Percentiles rank a stretch among this genome's conserved stretches.
These are phyloP conservation scores for Pseudozyma flocculosa DNA, from an alignment of 1,284 basidiomycete species.

Conservation along the genomic window DNA sequence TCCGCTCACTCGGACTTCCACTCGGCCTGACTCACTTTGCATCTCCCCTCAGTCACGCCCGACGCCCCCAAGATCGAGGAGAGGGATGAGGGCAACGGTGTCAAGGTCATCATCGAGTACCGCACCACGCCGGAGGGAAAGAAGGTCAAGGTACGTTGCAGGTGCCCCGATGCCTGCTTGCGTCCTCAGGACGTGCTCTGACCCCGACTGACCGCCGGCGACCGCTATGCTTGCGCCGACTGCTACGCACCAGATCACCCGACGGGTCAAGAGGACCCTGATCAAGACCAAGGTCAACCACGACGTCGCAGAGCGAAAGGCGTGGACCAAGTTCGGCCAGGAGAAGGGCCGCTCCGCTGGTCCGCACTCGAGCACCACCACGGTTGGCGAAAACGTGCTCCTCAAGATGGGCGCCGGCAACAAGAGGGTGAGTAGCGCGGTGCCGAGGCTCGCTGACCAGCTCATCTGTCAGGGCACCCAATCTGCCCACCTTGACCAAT, in stretches of 20 bases:
- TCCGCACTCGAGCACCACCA: slow-evolving; percentile 82
- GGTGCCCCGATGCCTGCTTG: too few relatives aligned
- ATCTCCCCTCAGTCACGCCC: slow-evolving; percentile 2
- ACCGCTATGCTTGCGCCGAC: too few relatives aligned
- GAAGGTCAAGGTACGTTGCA: slow-evolving; percentile 74
- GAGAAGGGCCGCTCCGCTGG: slow-evolving; percentile 86
- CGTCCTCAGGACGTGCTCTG: too few relatives aligned
- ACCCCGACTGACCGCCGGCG: too few relatives aligned
- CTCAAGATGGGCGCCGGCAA: slow-evolving; percentile 79
- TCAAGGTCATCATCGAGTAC: slow-evolving; percentile 82
- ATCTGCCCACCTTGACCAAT: too few relatives aligned
- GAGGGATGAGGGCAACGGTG: slow-evolving; percentile 83
- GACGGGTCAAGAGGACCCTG: slow-evolving; percentile 80
- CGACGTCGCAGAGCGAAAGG: slow-evolving; percentile 86
- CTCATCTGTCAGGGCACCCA: too few relatives aligned
- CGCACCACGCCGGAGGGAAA: slow-evolving; percentile 86
- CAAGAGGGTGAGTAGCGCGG: slow-evolving; percentile 23
- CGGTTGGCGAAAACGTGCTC: slow-evolving; percentile 85
- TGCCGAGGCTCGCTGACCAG: too few relatives aligned
- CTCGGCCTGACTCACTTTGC: neutral
- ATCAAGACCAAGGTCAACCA: slow-evolving; percentile 93
- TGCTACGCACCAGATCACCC: slow-evolving; percentile 67
- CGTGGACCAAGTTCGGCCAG: slow-evolving; percentile 89
- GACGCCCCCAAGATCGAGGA: slow-evolving; percentile 57
- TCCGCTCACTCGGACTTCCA: neutral